Conservation (phyloP, 148 eudicot genomes). For the Spergularia bocconei region DNA sequence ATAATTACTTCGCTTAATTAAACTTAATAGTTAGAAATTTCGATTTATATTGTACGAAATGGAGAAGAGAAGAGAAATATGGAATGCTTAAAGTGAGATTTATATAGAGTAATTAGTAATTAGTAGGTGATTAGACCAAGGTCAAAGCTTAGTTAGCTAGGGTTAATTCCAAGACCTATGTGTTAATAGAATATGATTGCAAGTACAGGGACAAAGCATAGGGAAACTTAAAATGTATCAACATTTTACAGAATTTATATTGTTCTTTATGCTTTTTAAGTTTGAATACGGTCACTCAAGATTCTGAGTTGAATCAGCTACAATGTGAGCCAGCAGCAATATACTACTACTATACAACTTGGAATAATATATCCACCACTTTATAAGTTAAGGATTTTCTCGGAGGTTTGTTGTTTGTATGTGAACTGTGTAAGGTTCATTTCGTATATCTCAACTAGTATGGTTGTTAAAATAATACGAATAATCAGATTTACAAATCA, state of each 20-base stretch:
- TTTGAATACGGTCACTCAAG: slow-evolving; percentile 26
- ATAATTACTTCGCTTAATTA: slow-evolving; percentile 5
- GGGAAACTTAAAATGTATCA: slow-evolving; percentile 39
- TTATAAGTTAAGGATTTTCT: too few species aligned
- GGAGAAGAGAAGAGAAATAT: slow-evolving; percentile 27
- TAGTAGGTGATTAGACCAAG: slow-evolving; percentile 21
- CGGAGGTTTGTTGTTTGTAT: too few species aligned
- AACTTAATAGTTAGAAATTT: neutral
- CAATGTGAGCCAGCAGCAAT: neutral
- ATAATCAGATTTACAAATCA: too few species aligned
- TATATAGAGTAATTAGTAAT: slow-evolving; percentile 41
- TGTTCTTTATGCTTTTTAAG: slow-evolving; percentile 1
- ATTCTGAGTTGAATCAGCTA: slow-evolving; percentile 14
- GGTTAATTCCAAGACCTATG: slow-evolving; percentile 21
- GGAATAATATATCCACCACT: too few species aligned
- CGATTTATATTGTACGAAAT: slow-evolving; percentile 6
- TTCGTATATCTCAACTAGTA: too few species aligned
- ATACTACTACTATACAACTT: neutral
- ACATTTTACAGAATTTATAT: slow-evolving; percentile 15
- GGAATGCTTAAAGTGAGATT: slow-evolving; percentile 21
- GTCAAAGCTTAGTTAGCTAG: slow-evolving; percentile 49
- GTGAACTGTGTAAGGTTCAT: too few species aligned
- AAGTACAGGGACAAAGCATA: slow-evolving; percentile 45
- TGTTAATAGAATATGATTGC: slow-evolving; percentile 21
- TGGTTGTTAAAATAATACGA: too few species aligned